Evolutionary conservation across 345 rosid genomes (phyloP).

Genomic region (Eucalyptus coolabah): DNA sequence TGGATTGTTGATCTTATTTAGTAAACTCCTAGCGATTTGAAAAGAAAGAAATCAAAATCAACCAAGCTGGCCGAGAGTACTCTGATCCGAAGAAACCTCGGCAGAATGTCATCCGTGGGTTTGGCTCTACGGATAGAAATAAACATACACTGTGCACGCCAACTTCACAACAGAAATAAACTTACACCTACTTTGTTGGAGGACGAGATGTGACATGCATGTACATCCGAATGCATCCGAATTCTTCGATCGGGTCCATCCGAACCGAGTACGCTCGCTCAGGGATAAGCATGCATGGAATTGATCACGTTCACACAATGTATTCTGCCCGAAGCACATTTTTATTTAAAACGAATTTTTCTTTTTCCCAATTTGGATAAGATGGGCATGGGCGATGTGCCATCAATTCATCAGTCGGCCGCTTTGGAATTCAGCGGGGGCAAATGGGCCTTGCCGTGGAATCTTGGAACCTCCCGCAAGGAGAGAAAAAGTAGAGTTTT

Average conservation of each 20-base stretch:
- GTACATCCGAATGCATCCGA: background rate
- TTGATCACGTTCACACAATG: background rate
- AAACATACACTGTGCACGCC: fast-evolving
- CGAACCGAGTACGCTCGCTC: fast-evolving
- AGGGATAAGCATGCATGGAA: background rate
- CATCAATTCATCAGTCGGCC: no score
- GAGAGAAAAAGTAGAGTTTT: background rate
- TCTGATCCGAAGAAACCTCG: fast-evolving
- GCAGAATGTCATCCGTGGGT: background rate
- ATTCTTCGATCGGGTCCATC: fast-evolving
- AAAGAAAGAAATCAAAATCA: no score
- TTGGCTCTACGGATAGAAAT: background rate
- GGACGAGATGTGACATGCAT: background rate
- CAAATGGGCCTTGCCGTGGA: background rate
- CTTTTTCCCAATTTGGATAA: background rate
- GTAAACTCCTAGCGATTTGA: no score
- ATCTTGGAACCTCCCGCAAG: background rate
- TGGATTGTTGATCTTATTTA: no score
- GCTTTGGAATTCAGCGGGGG: background rate
- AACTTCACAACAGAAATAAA: background rate
- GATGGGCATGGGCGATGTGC: background rate
- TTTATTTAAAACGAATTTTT: background rate
- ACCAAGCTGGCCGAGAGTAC: background rate
- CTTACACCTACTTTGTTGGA: fast-evolving
- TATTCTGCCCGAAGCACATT: background rate